Percentiles rank a stretch among this genome's conserved stretches.
phyloP scores from a whole-genome alignment of 2,329 filamentous ascomycete species.

The Paecilomyces variotii region DNA sequence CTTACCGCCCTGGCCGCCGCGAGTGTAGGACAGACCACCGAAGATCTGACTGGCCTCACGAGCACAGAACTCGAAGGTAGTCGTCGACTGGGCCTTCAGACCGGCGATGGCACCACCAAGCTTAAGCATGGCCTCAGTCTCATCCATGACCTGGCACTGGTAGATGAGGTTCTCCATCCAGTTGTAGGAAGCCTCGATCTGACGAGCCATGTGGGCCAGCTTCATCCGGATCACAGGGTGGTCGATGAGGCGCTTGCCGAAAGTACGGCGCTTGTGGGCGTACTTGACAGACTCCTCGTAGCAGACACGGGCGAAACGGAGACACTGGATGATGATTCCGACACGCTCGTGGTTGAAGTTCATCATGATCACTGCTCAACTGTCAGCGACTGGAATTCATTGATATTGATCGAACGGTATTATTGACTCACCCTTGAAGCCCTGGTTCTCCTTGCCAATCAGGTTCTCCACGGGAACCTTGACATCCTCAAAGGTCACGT shows the following conservation, averaged over 20 bases:
- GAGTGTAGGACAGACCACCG: conserved; percentile 82
- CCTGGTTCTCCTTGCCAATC: conserved; percentile 95
- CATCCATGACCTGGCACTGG: conserved; percentile 87
- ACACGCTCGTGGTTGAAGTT: conserved; percentile 99
- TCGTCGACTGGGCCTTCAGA: conserved; percentile 87
- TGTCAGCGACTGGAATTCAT: conserved; percentile 1
- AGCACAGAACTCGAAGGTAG: conserved; percentile 96
- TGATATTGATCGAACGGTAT: not conserved
- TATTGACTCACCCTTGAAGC: conserved; percentile 63
- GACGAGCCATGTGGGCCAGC: conserved; percentile 94
- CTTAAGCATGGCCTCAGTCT: conserved; percentile 91
- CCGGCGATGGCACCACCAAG: conserved; percentile 89
- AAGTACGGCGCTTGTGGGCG: conserved; percentile 92
- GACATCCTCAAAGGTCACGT: conserved; percentile 97
- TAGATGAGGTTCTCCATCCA: conserved; percentile 95
- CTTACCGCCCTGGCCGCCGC: conserved; percentile 91
- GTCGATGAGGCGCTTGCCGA: conserved; percentile 92
- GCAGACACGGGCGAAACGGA: conserved; percentile 93
- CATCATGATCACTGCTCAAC: conserved; percentile 76
- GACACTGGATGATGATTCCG: conserved; percentile 94
- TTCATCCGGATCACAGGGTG: conserved; percentile 97
- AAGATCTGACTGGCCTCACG: conserved; percentile 97
- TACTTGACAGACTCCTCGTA: conserved; percentile 96
- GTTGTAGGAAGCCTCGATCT: conserved; percentile 93
- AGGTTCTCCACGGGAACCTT: conserved; percentile 99